Evolutionary conservation across 1,284 basidiomycete species (phyloP).

Genomic region (Mycosarcoma maydis): DNA sequence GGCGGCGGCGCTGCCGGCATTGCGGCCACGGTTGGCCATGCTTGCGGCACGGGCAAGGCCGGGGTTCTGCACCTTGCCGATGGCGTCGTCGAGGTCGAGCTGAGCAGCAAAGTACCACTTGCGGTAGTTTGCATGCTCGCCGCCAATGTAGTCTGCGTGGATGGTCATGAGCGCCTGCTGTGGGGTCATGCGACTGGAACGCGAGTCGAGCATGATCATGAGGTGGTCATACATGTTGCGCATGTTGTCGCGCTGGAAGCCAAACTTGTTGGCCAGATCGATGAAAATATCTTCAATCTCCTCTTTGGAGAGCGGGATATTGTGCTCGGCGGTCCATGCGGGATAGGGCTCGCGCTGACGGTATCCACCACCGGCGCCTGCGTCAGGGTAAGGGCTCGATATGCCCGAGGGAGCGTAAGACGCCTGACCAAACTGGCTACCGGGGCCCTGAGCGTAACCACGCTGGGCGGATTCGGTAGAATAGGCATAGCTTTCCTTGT

Average conservation of each 20-base stretch:
- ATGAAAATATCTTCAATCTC: slow-evolving; percentile 99
- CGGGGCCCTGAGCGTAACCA: slow-evolving; percentile 49
- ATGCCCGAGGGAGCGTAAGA: slow-evolving; percentile 60
- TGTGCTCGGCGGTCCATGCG: slow-evolving; percentile 88
- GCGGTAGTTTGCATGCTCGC: slow-evolving; percentile 71
- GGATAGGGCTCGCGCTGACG: slow-evolving; percentile 79
- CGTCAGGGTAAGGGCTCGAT: slow-evolving; percentile 53
- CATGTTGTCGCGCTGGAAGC: slow-evolving; percentile 85
- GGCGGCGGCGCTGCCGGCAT: slow-evolving; percentile 63
- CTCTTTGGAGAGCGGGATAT: slow-evolving; percentile 95
- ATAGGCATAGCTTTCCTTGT: slow-evolving; percentile 55
- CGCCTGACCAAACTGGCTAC: slow-evolving; percentile 44
- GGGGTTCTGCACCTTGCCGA: slow-evolving; percentile 90
- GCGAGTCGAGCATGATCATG: slow-evolving; percentile 91
- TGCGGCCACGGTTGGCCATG: slow-evolving; percentile 72
- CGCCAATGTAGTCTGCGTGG: slow-evolving; percentile 98
- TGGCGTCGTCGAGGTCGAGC: slow-evolving; percentile 96
- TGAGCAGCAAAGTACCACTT: slow-evolving; percentile 99
- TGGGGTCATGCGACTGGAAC: slow-evolving; percentile 82
- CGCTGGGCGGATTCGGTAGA: slow-evolving; percentile 49
- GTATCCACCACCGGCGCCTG: slow-evolving; percentile 51
- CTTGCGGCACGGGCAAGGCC: slow-evolving; percentile 85
- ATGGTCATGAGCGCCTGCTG: slow-evolving; percentile 89
- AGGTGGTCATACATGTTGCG: slow-evolving; percentile 88
- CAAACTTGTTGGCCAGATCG: slow-evolving; percentile 98